A percentile compares a stretch with the other conserved stretches of the same genome.
Conservation (phyloP, 768 basidiomycete species). For the Cystobasidium tubakii region DNA sequence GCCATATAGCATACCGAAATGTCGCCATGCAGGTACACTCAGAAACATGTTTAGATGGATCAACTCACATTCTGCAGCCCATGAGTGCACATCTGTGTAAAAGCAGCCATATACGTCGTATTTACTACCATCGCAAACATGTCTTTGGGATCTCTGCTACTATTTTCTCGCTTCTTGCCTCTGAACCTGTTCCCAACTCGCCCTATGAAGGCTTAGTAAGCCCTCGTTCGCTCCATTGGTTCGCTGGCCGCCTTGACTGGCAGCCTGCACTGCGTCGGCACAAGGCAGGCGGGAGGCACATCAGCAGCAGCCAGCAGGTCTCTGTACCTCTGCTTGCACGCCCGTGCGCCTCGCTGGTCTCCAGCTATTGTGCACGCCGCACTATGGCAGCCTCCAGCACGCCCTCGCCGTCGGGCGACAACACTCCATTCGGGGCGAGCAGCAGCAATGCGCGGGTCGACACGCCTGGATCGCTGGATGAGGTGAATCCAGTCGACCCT, state of each 20-base stretch:
- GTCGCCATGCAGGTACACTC: too few species aligned
- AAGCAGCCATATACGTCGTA: too few species aligned
- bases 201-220: neutral
- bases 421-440: neutral
- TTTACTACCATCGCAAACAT: too few species aligned
- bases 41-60: too few species aligned
- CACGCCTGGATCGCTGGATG: neutral
- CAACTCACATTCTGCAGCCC: too few species aligned
- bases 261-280: neutral
- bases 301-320: slow-evolving; percentile 3
- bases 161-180: slow-evolving; percentile 1
- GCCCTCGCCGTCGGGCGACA: neutral
- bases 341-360: neutral
- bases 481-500: slow-evolving; percentile 22
- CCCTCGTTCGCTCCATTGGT: neutral
- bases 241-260: neutral
- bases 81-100: too few species aligned
- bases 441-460: slow-evolving; percentile 1
- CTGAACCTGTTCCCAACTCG: slow-evolving; percentile 7
- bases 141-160: too few species aligned
- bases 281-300: neutral
- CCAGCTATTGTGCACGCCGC: neutral
- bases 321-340: neutral
- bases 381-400: neutral
- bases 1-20: too few species aligned